Percentiles rank a stretch among this genome's conserved stretches.
Conservation (phyloP, 1,284 basidiomycete genomes). For the Ganoderma sinense region DNA sequence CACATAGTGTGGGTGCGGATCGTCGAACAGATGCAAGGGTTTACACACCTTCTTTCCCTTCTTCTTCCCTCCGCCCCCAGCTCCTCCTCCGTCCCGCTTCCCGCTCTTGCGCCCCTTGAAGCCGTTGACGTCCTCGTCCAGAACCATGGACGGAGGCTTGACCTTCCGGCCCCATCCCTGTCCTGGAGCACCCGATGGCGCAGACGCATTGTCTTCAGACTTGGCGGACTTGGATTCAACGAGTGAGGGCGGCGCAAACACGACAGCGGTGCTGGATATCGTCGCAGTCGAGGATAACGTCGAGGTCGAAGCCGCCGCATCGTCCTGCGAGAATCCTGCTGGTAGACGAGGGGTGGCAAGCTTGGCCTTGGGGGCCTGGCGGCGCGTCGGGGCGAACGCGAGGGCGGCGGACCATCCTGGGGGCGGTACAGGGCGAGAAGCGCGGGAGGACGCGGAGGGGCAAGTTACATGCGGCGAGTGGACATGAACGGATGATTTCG, state of each 20-base stretch:
- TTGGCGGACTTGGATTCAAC: conserved; percentile 50
- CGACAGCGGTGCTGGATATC: conserved; percentile 74
- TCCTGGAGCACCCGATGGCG: conserved; percentile 35
- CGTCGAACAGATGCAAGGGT: not conserved
- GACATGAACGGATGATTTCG: conserved; percentile 44
- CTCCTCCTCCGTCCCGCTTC: conserved; percentile 50
- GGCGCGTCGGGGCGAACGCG: conserved; percentile 81
- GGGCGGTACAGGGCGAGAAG: not conserved
- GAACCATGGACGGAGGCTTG: conserved; percentile 87
- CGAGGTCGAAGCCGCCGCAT: conserved; percentile 20
- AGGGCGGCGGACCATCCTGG: conserved; percentile 89
- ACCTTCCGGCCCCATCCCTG: conserved; percentile 85
- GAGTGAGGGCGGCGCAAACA: conserved; percentile 74
- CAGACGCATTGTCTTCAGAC: conserved; percentile 35
- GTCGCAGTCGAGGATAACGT: conserved; percentile 33
- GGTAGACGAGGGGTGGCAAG: conserved; percentile 58
- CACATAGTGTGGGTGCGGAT: not conserved
- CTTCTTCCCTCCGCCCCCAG: conserved; percentile 48
- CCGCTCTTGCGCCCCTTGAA: conserved; percentile 66
- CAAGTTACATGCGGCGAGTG: conserved; percentile 20
- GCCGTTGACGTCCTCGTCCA: conserved; percentile 88
- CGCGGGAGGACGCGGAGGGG: conserved; percentile 20
- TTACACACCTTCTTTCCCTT: conserved; percentile 71
- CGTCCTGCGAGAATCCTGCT: conserved; percentile 50
- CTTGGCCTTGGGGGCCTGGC: conserved; percentile 64